A percentile compares a stretch with the other conserved stretches of the same genome.
Conservation (phyloP, 352 stramenopile species). For the Phytophthora quininea region DNA sequence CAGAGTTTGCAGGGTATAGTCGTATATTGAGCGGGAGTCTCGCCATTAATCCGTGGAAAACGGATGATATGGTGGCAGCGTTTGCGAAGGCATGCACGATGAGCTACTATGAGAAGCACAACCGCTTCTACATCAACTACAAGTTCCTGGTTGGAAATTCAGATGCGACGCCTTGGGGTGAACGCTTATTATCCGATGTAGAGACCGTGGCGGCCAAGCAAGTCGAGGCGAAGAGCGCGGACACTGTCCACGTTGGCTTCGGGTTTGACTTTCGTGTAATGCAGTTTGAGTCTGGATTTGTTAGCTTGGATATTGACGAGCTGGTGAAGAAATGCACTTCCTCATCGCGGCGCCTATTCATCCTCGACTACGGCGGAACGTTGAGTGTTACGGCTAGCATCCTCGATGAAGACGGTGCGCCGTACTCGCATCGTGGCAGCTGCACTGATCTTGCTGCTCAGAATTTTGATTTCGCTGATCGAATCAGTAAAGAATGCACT, state of each 20-base stretch:
- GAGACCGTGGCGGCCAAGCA: conserved; percentile 75
- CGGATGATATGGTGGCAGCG: conserved; percentile 81
- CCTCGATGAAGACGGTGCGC: conserved; percentile 75
- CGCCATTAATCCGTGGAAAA: conserved; percentile 98
- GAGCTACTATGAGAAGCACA: conserved; percentile 81
- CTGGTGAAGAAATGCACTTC: conserved; percentile 84
- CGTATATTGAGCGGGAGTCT: conserved; percentile 96
- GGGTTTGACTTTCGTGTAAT: conserved; percentile 96
- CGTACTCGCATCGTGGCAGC: conserved; percentile 17
- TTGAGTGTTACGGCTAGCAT: conserved; percentile 81
- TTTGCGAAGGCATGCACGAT: conserved; percentile 73
- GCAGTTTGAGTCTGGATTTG: conserved; percentile 95
- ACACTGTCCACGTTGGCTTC: conserved; percentile 92
- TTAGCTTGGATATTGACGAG: conserved; percentile 89
- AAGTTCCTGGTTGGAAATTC: conserved; percentile 84
- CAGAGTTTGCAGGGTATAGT: conserved; percentile 96
- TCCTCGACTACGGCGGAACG: conserved; percentile 98
- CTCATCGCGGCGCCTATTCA: conserved; percentile 85
- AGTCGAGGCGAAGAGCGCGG: conserved; percentile 37
- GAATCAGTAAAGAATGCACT: conserved; percentile 23
- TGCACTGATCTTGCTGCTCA: conserved; percentile 13
- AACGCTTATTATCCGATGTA: conserved; percentile 95
- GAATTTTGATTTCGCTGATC: conserved; percentile 15
- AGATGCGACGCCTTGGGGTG: conserved; percentile 91
- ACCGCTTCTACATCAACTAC: conserved; percentile 77